phyloP scores from a whole-genome alignment of 352 stramenopile genomes.

The Phytophthora nicotianae region DNA sequence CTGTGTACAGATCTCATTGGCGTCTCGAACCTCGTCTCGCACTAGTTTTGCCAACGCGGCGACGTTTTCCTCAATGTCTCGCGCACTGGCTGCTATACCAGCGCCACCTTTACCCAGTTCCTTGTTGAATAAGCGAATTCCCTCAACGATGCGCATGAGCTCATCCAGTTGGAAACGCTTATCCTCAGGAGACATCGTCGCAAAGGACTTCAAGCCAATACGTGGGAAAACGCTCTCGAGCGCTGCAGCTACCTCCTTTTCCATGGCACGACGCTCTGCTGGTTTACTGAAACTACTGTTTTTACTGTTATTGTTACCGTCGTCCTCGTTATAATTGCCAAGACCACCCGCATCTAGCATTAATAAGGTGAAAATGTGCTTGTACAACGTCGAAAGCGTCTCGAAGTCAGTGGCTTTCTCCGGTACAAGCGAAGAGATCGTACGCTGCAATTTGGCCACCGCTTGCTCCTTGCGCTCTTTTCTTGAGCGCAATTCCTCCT shows the following conservation, averaged over 20 bases:
- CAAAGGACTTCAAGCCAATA: conserved; percentile 93
- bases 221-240: conserved; percentile 95
- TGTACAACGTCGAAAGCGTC: conserved; percentile 91
- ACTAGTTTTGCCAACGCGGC: conserved; percentile 49
- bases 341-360: conserved; percentile 69
- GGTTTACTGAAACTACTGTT: conserved; percentile 35
- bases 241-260: conserved; percentile 89
- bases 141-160: conserved; percentile 91
- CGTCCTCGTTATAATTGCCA: conserved; percentile 20
- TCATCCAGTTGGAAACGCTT: conserved; percentile 92
- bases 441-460: conserved; percentile 68
- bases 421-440: conserved; percentile 79
- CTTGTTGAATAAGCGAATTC: conserved; percentile 94
- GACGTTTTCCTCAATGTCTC: conserved; percentile 65
- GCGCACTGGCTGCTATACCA: conserved; percentile 71
- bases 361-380: conserved; percentile 85
- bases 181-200: conserved; percentile 89
- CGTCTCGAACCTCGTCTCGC: conserved; percentile 62
- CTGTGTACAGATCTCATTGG: conserved; percentile 75
- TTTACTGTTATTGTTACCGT: conserved; percentile 20
- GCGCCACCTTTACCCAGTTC: conserved; percentile 87
- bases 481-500: conserved; percentile 70
- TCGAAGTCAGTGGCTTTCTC: conserved; percentile 89
- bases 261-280: conserved; percentile 69
- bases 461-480: conserved; percentile 62